These are phyloP conservation scores for Gliomastix tumulicola DNA, from an alignment of 2,329 filamentous ascomycete genomes.

Conservation along the genomic window DNA sequence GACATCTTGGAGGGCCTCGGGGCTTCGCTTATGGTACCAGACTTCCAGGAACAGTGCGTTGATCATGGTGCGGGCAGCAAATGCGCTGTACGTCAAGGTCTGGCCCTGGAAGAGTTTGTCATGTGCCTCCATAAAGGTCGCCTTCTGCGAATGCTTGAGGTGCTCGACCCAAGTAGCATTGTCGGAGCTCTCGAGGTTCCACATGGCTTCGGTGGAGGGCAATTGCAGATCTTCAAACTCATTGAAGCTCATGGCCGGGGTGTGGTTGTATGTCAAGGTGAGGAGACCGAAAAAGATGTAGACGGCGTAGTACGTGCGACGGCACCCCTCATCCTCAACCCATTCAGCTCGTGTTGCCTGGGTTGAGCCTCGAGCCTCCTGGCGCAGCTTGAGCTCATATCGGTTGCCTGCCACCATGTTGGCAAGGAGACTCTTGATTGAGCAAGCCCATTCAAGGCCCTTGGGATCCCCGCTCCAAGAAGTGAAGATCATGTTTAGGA, in stretches of 20 bases:
- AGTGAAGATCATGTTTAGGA: constrained; percentile 98
- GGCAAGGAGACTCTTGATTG: constrained; percentile 93
- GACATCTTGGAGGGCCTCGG: constrained; percentile 94
- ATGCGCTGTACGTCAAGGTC: constrained; percentile 85
- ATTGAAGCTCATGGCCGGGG: constrained; percentile 95
- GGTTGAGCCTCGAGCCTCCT: constrained; percentile 73
- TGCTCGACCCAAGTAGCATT: constrained; percentile 80
- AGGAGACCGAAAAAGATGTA: constrained; percentile 98
- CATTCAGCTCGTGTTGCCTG: constrained; percentile 79
- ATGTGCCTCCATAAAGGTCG: constrained; percentile 90
- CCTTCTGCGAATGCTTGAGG: constrained; percentile 60
- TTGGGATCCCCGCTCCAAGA: constrained; percentile 99
- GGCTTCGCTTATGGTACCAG: constrained; percentile 98
- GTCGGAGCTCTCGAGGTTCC: constrained; percentile 78
- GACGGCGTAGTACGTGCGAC: constrained; percentile 94
- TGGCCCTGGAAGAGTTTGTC: constrained; percentile 95
- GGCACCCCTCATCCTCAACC: constrained; percentile 94
- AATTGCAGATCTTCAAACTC: constrained; percentile 92
- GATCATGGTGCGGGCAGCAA: constrained; percentile 96
- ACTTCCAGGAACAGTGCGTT: constrained; percentile 97
- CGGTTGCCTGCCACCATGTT: constrained; percentile 98
- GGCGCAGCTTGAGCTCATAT: constrained; percentile 90
- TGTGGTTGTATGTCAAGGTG: constrained; percentile 96
- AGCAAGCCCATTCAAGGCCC: constrained; percentile 96
- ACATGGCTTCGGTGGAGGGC: constrained; percentile 87